Base-by-base conservation (phyloP, 208 protist genomes). In the Leishmania mexicana region DNA sequence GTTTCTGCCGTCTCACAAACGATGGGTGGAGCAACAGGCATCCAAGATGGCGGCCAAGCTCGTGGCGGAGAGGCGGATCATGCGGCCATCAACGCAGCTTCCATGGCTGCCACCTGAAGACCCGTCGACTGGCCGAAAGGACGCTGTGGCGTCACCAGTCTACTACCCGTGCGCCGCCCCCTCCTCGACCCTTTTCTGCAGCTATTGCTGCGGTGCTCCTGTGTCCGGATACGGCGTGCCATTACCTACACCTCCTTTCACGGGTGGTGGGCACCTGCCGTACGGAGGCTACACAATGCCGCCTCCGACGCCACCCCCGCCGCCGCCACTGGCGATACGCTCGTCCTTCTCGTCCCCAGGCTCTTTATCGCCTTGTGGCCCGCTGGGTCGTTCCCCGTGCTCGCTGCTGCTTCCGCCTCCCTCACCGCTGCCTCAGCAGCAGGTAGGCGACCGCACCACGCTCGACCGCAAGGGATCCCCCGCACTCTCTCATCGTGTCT, bases 1-100 rank as follows among this genome's bases (percentile, higher is more conserved):
- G 28, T 73, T 90, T 51, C 67, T 92, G 49, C 91, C 91, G 5
- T 83, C 83, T 15, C 88, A 95, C 53, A 73, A 78, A 24, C 78
- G 67, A 3, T 83, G 79, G 83, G 38, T 78, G 38, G 78, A 79
- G 77, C 71, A n/a, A 45, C 62, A 85, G 71, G 77, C 68, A 40
- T 64, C 53, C n/a, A 49, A 54, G 60, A 60, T 64, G 76, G 80
- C 79, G 45, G 78, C 60, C 58, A 47, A 42, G 51, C 67, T 83
- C 15, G 57, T 79, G 28, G 54, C 49, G 45, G 70, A 60, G 76
- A 62, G 75, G 38, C 57, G 71, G 28, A 17, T 24, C 15, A 28
- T 31, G 49, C 80, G 40, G 40, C 80, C 80, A 40, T 17, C 75
- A 10, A 42, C 42, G 7, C 80, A 67, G 72, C 3, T 64, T 65